Percentiles rank a stretch among this genome's conserved stretches.
phyloP scores from a whole-genome alignment of 441 rosid genomes.

The Geranium incanum region DNA sequence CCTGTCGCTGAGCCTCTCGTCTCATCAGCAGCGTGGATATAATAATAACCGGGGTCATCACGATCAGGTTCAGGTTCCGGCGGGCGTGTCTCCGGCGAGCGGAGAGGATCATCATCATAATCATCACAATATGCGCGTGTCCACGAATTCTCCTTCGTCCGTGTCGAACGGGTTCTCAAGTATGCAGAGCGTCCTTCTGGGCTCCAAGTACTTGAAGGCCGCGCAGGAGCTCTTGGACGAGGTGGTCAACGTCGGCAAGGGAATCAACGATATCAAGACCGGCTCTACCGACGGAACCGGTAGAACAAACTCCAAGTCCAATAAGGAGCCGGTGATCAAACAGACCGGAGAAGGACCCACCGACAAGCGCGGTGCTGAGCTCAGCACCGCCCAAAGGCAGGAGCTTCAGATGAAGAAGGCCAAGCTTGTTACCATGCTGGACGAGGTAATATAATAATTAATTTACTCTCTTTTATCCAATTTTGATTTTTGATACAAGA shows the following conservation, averaged over 20 bases:
- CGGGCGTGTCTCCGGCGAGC: constrained; percentile 7
- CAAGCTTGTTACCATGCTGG: constrained; percentile 54
- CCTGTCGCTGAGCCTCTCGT: constrained; percentile 38
- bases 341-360: constrained; percentile 26
- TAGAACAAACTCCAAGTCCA: constrained; percentile 26
- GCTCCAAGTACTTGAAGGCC: constrained; percentile 58
- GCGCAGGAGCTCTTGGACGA: constrained; percentile 66
- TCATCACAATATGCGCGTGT: constrained; percentile 6
- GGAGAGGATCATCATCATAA: constrained; percentile 13
- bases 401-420: constrained; percentile 54
- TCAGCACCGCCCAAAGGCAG: constrained; percentile 41
- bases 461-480: neutral
- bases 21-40: constrained; percentile 23
- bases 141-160: constrained; percentile 33
- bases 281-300: constrained; percentile 14
- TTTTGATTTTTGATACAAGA: no score
- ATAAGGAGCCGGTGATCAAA: constrained; percentile 21
- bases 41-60: neutral
- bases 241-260: constrained; percentile 42
- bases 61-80: constrained; percentile 21
- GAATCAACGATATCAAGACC: constrained; percentile 15
- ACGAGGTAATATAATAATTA: constrained; percentile 38
- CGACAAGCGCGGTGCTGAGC: constrained; percentile 25
- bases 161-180: constrained; percentile 34
- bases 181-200: constrained; percentile 30